A percentile compares a stretch with the other conserved stretches of the same genome.
Conservation (phyloP, 345 rosid species). For the Geranium rotundifolium region DNA sequence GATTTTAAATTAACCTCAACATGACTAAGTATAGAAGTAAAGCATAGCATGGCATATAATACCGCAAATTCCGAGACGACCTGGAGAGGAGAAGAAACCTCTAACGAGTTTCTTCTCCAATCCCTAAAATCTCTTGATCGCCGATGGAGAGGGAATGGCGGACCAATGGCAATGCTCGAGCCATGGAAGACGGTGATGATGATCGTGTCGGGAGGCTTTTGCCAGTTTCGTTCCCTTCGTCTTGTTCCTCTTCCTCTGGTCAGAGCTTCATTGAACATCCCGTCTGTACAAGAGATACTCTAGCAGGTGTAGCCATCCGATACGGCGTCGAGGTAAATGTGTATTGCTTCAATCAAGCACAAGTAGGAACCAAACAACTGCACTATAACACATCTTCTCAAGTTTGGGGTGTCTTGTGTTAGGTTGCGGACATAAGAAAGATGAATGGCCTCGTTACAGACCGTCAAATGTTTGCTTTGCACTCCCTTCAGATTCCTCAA, state of each 20-base stretch:
- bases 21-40: too few species aligned
- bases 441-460: constrained; percentile 73
- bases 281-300: constrained; percentile 71
- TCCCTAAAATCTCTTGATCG: background rate
- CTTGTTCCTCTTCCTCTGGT: constrained; percentile 11
- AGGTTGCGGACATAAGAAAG: constrained; percentile 83
- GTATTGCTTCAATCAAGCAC: too few species aligned
- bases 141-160: constrained; percentile 32
- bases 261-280: constrained; percentile 45
- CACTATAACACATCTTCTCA: background rate
- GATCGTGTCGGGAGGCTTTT: background rate
- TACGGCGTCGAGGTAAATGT: constrained; percentile 79
- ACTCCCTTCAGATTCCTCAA: constrained; percentile 57
- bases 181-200: background rate
- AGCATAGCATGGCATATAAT: background rate
- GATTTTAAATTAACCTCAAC: too few species aligned
- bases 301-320: constrained; percentile 86
- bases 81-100: too few species aligned
- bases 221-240: constrained; percentile 10
- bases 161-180: constrained; percentile 4
- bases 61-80: background rate
- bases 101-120: too few species aligned
- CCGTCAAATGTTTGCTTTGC: constrained; percentile 88
- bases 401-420: constrained; percentile 3
- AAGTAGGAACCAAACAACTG: too few species aligned